Evolutionary conservation across 2,329 filamentous ascomycete species (phyloP), one percentile per base, ranked within the genome.

Genomic region (Zymoseptoria ardabiliae): DNA sequence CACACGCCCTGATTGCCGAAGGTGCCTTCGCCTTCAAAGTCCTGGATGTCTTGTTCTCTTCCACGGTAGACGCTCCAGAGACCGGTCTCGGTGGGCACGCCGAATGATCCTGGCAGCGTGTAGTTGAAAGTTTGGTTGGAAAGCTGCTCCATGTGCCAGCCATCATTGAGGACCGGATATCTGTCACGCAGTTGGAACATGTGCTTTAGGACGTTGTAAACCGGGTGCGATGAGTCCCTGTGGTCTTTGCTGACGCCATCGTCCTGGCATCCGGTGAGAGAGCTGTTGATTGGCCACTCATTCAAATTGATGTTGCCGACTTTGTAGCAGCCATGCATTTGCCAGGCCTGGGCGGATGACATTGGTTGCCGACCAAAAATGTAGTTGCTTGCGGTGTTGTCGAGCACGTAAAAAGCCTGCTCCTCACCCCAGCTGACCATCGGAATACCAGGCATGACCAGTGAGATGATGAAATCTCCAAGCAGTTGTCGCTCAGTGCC

Each of bases 351-450:
- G 2, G 82, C 77, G 2, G 83, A 78, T 8, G 81, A 80, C 79
- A 88, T 86, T 1, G 85, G 74, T 68, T 84, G 82, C 65, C 85
- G 81, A 20, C 85, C 85, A 68, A 83, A 88, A 50, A 88, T 78
- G 67, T 87, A 88, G 66, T 87, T 86, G 59, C 75, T 74, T 4
- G 84, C 84, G 0, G 84, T 85, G 60, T 82, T 85, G 67, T 88
- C 85, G 2, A 87, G 72, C 0, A 85, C 74, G 65, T 87, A 87
- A 61, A 84, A 84, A 0, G 80, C 81, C 71, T 88, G 85, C 67
- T 88, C 85, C 68, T 88, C 85, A 19, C 85, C 85, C 81, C 83
- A 88, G 17, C 82, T 77, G 17, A 85, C 71, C 28, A 85, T 69
- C 0, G 85, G 82, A 28, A 86, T 83, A 17, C 84, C 84, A 1